Conservation (phyloP, 208 protist species). For the Acanthamoeba divionensis region DNA sequence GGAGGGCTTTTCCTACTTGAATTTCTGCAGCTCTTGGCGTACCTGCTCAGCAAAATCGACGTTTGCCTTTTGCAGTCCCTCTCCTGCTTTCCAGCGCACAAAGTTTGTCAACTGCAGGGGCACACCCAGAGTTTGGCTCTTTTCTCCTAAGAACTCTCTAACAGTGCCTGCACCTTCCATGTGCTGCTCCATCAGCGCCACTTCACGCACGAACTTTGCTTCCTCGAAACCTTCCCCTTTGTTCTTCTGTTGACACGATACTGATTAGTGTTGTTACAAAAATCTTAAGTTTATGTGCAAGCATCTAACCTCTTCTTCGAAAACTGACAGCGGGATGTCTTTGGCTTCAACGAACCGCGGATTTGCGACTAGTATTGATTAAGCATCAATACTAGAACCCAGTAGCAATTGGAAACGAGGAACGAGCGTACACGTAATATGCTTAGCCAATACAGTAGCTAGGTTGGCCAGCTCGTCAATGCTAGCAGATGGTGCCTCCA, state of each 20-base stretch:
- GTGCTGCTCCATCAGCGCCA: conserved; percentile 14
- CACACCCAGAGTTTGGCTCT: neutral
- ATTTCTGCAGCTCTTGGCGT: conserved; percentile 10
- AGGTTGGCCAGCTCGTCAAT: neutral
- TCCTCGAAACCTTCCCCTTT: no score
- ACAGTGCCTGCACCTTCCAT: neutral
- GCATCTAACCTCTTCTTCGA: no score
- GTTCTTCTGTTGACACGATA: no score
- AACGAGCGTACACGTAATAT: neutral
- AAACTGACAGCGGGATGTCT: no score
- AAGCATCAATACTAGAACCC: no score
- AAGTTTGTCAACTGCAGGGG: neutral
- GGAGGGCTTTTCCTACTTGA: neutral
- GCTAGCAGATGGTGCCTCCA: no score
- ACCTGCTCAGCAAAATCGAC: conserved; percentile 33
- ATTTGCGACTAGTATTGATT: no score
- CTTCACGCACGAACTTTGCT: neutral
- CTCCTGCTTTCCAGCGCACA: conserved; percentile 35
- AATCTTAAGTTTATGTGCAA: no score
- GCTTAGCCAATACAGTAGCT: neutral
- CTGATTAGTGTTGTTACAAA: no score
- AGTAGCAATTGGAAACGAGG: no score
- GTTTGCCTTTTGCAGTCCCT: neutral
- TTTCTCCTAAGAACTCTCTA: neutral
- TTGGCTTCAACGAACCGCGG: no score